Conservation (phyloP, 768 basidiomycete genomes). For the Psilocybe tampanensis region DNA sequence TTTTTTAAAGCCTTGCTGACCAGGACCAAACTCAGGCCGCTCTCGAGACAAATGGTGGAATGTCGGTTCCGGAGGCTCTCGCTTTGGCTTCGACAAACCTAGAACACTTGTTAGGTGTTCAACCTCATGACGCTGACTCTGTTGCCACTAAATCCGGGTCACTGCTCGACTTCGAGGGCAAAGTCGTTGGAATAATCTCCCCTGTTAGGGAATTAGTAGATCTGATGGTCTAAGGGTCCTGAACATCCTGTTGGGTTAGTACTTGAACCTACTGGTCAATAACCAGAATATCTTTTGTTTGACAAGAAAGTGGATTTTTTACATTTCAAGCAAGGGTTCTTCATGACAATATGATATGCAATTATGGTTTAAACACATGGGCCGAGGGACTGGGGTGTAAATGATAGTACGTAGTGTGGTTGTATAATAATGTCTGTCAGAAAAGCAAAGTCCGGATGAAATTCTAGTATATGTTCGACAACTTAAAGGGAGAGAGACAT, state of each 20-base stretch:
- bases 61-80: constrained; percentile 36
- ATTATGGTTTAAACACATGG: constrained; percentile 19
- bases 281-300: too few relatives aligned
- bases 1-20: not conserved
- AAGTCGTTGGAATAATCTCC: constrained; percentile 43
- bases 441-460: constrained; percentile 14
- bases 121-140: constrained; percentile 35
- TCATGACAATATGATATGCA: constrained; percentile 8
- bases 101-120: constrained; percentile 41
- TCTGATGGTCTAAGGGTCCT: constrained; percentile 17
- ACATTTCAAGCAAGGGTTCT: too few relatives aligned
- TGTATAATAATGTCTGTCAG: constrained; percentile 14
- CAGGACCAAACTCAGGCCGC: constrained; percentile 13
- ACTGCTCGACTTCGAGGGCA: constrained; percentile 41
- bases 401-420: constrained; percentile 14
- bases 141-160: constrained; percentile 39
- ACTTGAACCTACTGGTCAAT: too few relatives aligned
- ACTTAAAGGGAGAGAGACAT: constrained; percentile 17
- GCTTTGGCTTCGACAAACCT: constrained; percentile 44
- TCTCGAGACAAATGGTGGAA: constrained; percentile 19
- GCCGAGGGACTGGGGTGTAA: constrained; percentile 14
- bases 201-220: constrained; percentile 24
- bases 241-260: too few relatives aligned
- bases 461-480: constrained; percentile 20
- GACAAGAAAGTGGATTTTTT: too few relatives aligned